Evolutionary conservation across 495 filamentous ascomycete species (phyloP).

Genomic region (Penicillium longicatenatum): DNA sequence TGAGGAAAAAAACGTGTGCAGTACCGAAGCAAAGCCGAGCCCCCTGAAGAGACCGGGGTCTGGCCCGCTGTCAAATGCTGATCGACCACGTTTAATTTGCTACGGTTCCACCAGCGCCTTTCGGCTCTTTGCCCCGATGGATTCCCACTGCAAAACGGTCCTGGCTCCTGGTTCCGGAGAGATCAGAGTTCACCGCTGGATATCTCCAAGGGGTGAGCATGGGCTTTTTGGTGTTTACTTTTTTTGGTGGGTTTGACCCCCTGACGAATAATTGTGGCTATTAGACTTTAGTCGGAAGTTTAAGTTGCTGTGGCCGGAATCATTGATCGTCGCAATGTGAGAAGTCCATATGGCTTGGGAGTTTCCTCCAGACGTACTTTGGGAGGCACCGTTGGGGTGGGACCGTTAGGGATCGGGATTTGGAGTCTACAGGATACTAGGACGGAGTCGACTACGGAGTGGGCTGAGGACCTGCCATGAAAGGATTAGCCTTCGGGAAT

Average conservation of each 20-base stretch:
- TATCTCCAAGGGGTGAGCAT: background rate
- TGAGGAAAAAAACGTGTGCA: background rate
- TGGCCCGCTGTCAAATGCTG: slow-evolving; percentile 27
- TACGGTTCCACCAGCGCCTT: slow-evolving; percentile 20
- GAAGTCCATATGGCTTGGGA: background rate
- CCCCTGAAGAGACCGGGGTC: slow-evolving; percentile 12
- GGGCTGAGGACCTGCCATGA: background rate
- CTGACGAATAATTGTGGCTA: background rate
- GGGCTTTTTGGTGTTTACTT: background rate
- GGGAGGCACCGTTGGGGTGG: background rate
- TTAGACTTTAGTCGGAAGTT: background rate
- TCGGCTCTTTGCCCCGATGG: slow-evolving; percentile 8
- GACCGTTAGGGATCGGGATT: background rate
- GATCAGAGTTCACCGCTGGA: background rate
- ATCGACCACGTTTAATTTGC: slow-evolving; percentile 31
- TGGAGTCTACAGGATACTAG: too few relatives aligned
- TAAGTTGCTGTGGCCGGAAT: background rate
- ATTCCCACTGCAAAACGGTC: background rate
- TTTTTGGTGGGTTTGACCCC: background rate
- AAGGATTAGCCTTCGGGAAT: background rate
- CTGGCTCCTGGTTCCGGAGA: background rate
- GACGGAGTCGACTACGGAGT: too few relatives aligned
- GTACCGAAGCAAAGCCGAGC: background rate
- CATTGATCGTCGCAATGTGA: background rate
- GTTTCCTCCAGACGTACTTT: background rate